These are phyloP conservation scores for Hymenoscyphus scutula DNA, from an alignment of 2,329 filamentous ascomycete species.

Conservation along the genomic window DNA sequence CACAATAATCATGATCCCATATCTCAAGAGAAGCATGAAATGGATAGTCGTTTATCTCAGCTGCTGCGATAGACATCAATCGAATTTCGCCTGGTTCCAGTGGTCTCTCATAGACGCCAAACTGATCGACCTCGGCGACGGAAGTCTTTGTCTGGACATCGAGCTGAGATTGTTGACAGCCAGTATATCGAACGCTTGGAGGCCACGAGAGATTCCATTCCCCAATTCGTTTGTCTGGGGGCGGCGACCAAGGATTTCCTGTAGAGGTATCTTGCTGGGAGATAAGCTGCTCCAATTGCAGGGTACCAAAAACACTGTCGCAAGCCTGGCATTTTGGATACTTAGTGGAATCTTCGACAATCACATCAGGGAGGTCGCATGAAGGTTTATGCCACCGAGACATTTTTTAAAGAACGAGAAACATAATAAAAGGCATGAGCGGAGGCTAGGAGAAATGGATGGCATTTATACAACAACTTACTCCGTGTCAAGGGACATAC, in stretches of 20 bases:
- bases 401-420: too few species aligned
- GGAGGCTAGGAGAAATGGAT: too few species aligned
- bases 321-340: neutral
- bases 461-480: too few species aligned
- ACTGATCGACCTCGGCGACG: neutral
- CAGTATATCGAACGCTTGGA: neutral
- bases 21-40: neutral
- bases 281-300: neutral
- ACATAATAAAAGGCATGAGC: too few species aligned
- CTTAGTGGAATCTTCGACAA: neutral
- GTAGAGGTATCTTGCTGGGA: neutral
- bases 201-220: slow-evolving; percentile 1
- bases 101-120: neutral
- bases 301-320: neutral
- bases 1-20: slow-evolving; percentile 13
- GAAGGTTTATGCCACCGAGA: neutral
- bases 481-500: too few species aligned
- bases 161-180: neutral
- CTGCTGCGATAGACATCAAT: neutral
- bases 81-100: neutral
- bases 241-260: neutral
- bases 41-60: neutral
- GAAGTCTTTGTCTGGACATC: neutral
- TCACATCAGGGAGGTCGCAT: neutral
- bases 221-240: neutral